Evolutionary conservation across 2,329 filamentous ascomycete species (phyloP).

Genomic region (Nemania sp.): DNA sequence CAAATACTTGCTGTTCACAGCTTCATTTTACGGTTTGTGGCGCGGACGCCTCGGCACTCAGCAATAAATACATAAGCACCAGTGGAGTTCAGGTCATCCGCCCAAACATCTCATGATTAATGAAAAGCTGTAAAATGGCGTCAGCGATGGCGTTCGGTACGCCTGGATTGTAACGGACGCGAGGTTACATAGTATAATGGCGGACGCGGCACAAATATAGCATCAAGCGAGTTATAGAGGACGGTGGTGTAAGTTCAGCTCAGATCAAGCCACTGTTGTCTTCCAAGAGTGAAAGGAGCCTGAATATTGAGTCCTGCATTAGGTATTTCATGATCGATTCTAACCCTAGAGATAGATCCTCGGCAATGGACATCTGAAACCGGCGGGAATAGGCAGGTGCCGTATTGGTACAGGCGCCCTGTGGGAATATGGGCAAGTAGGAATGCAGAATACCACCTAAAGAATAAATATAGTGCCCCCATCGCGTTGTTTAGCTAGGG

Average conservation of each 20-base stretch:
- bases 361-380: background rate
- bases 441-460: too few relatives aligned
- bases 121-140: too few relatives aligned
- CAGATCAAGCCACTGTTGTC: too few relatives aligned
- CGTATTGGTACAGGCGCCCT: background rate
- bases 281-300: background rate
- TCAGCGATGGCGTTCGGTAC: background rate
- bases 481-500: too few relatives aligned
- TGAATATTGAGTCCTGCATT: background rate
- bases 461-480: too few relatives aligned
- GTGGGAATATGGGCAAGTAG: too few relatives aligned
- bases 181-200: background rate
- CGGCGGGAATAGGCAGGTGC: background rate
- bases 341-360: background rate
- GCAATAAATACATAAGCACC: background rate
- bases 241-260: too few relatives aligned
- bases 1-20: background rate
- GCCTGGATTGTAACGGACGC: background rate
- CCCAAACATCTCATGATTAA: background rate
- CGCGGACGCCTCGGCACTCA: background rate
- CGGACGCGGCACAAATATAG: background rate
- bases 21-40: background rate
- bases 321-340: too few relatives aligned
- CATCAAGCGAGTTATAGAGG: too few relatives aligned
- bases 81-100: background rate